phyloP scores from a whole-genome alignment of 352 stramenopile species.

The Pythium utonaiense region DNA sequence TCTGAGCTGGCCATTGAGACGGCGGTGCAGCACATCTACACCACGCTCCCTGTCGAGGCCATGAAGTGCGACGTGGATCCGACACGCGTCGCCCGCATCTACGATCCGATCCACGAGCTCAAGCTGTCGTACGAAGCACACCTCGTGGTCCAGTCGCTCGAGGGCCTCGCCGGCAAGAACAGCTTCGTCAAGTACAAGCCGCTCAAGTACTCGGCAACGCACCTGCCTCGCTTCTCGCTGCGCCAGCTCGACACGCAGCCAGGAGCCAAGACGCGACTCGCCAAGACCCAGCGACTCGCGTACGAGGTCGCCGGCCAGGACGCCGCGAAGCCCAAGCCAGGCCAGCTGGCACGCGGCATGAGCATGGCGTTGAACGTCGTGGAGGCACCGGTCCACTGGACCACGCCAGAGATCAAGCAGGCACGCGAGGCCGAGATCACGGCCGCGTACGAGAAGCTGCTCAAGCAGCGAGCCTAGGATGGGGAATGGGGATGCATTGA shows the following conservation, averaged over 20 bases:
- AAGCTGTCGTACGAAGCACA: slow-evolving; percentile 77
- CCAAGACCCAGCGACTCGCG: background rate
- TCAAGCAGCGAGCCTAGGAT: slow-evolving; percentile 23
- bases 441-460: slow-evolving; percentile 39
- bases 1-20: slow-evolving; percentile 36
- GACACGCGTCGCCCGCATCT: slow-evolving; percentile 57
- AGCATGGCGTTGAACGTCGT: slow-evolving; percentile 28
- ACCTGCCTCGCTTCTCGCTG: slow-evolving; percentile 47
- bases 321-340: background rate
- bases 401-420: slow-evolving; percentile 32
- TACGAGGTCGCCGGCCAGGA: slow-evolving; percentile 11
- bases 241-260: slow-evolving; percentile 18
- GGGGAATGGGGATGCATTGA: too few relatives aligned
- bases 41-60: slow-evolving; percentile 47
- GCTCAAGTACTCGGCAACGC: slow-evolving; percentile 57
- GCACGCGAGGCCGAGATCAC: slow-evolving; percentile 37
- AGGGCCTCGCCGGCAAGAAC: slow-evolving; percentile 3
- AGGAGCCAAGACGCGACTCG: slow-evolving; percentile 5
- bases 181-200: slow-evolving; percentile 72
- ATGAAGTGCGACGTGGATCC: slow-evolving; percentile 78
- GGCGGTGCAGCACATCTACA: slow-evolving; percentile 58
- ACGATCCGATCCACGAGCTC: slow-evolving; percentile 51
- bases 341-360: slow-evolving; percentile 17
- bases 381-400: slow-evolving; percentile 38
- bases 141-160: slow-evolving; percentile 51